Percentiles rank a stretch among this genome's conserved stretches.
These are phyloP conservation scores for Pseudozyma sp. DNA, from an alignment of 1,284 basidiomycete genomes.

Conservation along the genomic window DNA sequence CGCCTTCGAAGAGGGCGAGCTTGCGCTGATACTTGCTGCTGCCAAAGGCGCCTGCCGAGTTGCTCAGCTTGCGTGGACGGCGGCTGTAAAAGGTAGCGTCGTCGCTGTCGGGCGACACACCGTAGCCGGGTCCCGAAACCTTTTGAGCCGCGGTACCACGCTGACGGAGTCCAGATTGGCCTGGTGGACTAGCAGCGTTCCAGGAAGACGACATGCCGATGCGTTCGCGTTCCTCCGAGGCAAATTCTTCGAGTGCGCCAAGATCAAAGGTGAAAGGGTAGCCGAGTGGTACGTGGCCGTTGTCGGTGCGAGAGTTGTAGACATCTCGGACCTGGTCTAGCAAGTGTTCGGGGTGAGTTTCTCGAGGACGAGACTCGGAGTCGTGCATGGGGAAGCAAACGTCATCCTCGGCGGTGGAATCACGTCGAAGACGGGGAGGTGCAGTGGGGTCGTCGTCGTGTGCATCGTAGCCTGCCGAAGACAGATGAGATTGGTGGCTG, in stretches of 20 bases:
- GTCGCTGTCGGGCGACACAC: slow-evolving; percentile 60
- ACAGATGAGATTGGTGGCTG: slow-evolving; percentile 30
- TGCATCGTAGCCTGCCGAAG: slow-evolving; percentile 10
- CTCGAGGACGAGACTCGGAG: slow-evolving; percentile 18
- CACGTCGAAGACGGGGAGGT: slow-evolving; percentile 43
- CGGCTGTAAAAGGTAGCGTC: slow-evolving; percentile 67
- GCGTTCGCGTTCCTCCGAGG: slow-evolving; percentile 60
- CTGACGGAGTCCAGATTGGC: slow-evolving; percentile 32
- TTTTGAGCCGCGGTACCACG: slow-evolving; percentile 28
- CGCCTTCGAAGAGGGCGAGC: slow-evolving; percentile 88
- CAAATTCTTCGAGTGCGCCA: slow-evolving; percentile 60
- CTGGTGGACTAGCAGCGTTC: slow-evolving; percentile 26
- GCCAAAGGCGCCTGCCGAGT: slow-evolving; percentile 44
- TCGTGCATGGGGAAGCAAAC: slow-evolving; percentile 66
- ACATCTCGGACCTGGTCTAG: slow-evolving; percentile 22
- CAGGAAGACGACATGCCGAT: slow-evolving; percentile 37
- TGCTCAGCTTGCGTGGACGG: slow-evolving; percentile 57
- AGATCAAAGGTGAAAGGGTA: slow-evolving; percentile 67
- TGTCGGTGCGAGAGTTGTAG: slow-evolving; percentile 18
- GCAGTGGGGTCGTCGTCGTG: slow-evolving; percentile 18
- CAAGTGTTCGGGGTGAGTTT: slow-evolving; percentile 28
- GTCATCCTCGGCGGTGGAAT: slow-evolving; percentile 60
- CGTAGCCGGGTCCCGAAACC: slow-evolving; percentile 42
- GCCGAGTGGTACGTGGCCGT: slow-evolving; percentile 49
- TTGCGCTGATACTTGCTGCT: slow-evolving; percentile 76